Percentiles rank a stretch among this genome's conserved stretches.
phyloP scores from a whole-genome alignment of 2,329 filamentous ascomycete species.

The Claviceps capensis region DNA sequence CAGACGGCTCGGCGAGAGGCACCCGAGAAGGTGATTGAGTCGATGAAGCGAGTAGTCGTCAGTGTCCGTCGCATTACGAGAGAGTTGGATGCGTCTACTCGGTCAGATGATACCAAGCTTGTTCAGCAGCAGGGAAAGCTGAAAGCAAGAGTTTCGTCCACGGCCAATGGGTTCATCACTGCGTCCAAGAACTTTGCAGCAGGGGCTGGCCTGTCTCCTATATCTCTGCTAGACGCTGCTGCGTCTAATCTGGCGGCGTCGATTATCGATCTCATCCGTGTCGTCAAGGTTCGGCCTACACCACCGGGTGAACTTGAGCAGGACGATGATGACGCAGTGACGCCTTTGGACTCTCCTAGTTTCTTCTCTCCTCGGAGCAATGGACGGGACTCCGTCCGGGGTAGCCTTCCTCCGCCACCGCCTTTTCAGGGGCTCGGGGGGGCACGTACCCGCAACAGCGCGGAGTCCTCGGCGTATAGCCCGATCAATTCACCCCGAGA shows the following conservation, averaged over 20 bases:
- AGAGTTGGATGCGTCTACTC: slow-evolving; percentile 52
- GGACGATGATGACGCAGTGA: slow-evolving; percentile 54
- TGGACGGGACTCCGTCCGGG: slow-evolving; percentile 21
- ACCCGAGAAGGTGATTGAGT: slow-evolving; percentile 61
- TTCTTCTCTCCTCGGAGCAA: slow-evolving; percentile 51
- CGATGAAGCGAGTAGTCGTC: slow-evolving; percentile 76
- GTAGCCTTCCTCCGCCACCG: slow-evolving; percentile 34
- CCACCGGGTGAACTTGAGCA: slow-evolving; percentile 64
- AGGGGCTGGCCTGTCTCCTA: slow-evolving; percentile 72
- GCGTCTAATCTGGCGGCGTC: slow-evolving; percentile 79
- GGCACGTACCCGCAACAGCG: slow-evolving; percentile 40
- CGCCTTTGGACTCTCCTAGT: slow-evolving; percentile 51
- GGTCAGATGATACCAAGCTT: slow-evolving; percentile 35
- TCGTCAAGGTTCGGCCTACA: slow-evolving; percentile 71
- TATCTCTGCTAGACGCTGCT: slow-evolving; percentile 87
- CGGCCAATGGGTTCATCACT: slow-evolving; percentile 91
- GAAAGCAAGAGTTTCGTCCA: slow-evolving; percentile 74
- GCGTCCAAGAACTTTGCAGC: slow-evolving; percentile 83
- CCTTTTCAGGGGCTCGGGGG: slow-evolving; percentile 45
- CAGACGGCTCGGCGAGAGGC: slow-evolving; percentile 61
- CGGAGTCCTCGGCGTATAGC: slow-evolving; percentile 62
- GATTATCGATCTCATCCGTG: slow-evolving; percentile 71
- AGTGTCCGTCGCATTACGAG: slow-evolving; percentile 74
- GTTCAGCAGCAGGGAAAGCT: slow-evolving; percentile 52
- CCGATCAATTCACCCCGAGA: slow-evolving; percentile 55